Conservation (phyloP, 176 grass and related monocot genomes). For the Elaeis guineensis region DNA sequence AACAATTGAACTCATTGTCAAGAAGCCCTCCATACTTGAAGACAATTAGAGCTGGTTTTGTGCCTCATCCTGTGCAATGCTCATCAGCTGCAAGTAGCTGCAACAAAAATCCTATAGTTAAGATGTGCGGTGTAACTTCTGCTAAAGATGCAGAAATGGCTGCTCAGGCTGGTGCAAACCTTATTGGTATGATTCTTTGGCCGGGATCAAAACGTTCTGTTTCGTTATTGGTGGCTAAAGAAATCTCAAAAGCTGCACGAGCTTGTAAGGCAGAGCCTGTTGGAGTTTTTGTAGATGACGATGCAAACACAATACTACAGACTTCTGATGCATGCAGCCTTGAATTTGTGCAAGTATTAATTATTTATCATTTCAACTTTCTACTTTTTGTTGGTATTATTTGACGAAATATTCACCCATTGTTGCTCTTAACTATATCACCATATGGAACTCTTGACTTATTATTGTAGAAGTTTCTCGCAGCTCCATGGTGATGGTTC, state of each 20-base stretch:
- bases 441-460: too few relatives aligned
- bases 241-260: conserved; percentile 64
- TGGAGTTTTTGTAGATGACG: conserved; percentile 91
- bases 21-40: conserved; percentile 11
- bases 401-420: too few relatives aligned
- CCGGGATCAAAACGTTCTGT: conserved; percentile 71
- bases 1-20: too few relatives aligned
- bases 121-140: conserved; percentile 87
- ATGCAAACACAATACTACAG: conserved; percentile 58
- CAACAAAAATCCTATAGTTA: conserved; percentile 44
- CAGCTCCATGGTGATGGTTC: conserved; percentile 88
- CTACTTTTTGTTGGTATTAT: neutral
- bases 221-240: conserved; percentile 43
- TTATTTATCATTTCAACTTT: conserved; percentile 2
- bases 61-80: conserved; percentile 2
- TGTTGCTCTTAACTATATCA: too few relatives aligned
- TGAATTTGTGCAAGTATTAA: conserved; percentile 58
- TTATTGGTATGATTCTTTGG: conserved; percentile 90
- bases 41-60: conserved; percentile 13
- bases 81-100: conserved; percentile 4
- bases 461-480: too few relatives aligned
- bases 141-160: conserved; percentile 74
- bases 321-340: conserved; percentile 53
- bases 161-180: conserved; percentile 48
- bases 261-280: conserved; percentile 58